Evolutionary conservation across 257 asterid species (phyloP), one percentile per base, ranked within the genome.

Genomic region (Coffea canephora): DNA sequence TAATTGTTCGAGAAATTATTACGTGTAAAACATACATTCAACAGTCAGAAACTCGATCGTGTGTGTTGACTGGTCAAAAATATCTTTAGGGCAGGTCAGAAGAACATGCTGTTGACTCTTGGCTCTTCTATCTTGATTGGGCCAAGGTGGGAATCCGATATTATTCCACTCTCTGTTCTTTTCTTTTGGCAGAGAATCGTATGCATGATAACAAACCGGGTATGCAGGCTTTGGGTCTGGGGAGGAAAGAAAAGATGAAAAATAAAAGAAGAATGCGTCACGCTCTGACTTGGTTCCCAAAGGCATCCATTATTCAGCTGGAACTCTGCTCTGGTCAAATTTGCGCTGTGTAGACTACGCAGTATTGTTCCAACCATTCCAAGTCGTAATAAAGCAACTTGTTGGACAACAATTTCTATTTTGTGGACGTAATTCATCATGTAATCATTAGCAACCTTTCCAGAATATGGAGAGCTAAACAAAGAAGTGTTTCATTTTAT

Each of bases 61-160:
- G 43, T 39, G 27, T 27, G 27, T 27, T 27, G 27, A 27, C 27
- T 39, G 43, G 43, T 39, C 43, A 39, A 39, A 39, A 2, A 2
- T 39, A 39, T 21, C n/a, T 55, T 59, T 21, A 2, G 2, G 1
- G 5, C 8, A 31, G 19, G 70, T 12, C 21, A 65, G 69, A 31
- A 0, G 70, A 65, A 9, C 27, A 18, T 62, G 21, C 27, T 31
- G 34, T 31, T 31, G 34, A 31, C 34, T 73, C 77, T 52, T 73
- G 77, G 49, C 77, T 73, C 49, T 31, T 73, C 31, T 31, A 27
- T 73, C 52, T 50, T 57, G 67, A 16, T 52, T 55, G 19, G 45
- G 77, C 66, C 77, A 73, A 52, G 52, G 52, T 73, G 27, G 67
- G 48, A 52, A 52, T 52, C 76, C 62, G n/a, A 12, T 46, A 72